These are phyloP conservation scores for Hypoxylon intermedium DNA, from an alignment of 495 filamentous ascomycete genomes.

Conservation along the genomic window DNA sequence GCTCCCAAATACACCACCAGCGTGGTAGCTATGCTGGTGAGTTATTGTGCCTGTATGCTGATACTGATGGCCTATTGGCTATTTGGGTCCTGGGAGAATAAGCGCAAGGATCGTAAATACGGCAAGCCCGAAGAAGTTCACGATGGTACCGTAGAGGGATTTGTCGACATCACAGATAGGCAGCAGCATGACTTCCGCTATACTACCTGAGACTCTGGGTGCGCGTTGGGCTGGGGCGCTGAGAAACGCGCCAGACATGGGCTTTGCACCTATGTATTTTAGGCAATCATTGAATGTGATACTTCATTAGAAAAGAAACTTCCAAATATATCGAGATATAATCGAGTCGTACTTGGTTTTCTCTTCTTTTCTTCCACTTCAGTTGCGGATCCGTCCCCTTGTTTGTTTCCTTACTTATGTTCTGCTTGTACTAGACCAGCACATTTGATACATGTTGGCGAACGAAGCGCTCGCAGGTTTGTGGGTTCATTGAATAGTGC, in stretches of 20 bases:
- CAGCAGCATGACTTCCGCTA: slow-evolving; percentile 44
- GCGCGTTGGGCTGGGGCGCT: neutral
- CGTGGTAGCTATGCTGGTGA: slow-evolving; percentile 43
- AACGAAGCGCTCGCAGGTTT: neutral
- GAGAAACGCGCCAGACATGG: neutral
- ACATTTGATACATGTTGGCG: neutral
- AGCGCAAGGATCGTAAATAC: slow-evolving; percentile 31
- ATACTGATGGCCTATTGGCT: slow-evolving; percentile 43
- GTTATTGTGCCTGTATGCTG: slow-evolving; percentile 42
- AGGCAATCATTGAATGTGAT: no score
- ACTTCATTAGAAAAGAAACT: no score
- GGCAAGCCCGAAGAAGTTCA: slow-evolving; percentile 20
- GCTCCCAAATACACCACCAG: slow-evolving; percentile 51
- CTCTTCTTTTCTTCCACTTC: no score
- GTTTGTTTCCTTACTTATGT: no score
- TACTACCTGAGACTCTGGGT: slow-evolving; percentile 25
- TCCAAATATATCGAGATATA: no score
- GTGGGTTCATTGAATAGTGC: neutral
- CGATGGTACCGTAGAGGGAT: slow-evolving; percentile 29
- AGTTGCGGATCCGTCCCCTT: no score
- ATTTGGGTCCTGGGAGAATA: slow-evolving; percentile 36
- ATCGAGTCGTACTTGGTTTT: no score
- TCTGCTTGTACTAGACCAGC: no score
- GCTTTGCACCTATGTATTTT: no score
- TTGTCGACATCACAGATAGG: slow-evolving; percentile 44